phyloP scores from a whole-genome alignment of 2,329 filamentous ascomycete species.

The Myotisia sp. region DNA sequence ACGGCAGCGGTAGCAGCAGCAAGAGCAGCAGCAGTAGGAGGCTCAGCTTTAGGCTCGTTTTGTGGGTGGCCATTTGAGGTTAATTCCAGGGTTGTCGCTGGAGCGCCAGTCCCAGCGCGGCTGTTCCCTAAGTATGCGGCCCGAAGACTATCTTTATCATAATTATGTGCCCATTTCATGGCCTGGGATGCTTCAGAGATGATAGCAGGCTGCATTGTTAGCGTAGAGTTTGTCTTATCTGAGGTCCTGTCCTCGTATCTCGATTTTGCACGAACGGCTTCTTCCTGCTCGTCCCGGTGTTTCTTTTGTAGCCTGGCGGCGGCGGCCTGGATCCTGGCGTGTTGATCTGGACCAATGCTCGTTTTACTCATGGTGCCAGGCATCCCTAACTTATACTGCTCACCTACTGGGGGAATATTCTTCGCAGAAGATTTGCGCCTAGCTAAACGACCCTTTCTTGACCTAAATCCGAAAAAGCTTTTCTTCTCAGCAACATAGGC shows the following conservation, averaged over 20 bases:
- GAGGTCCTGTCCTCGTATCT: constrained; percentile 39
- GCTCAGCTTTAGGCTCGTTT: neutral
- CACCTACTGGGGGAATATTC: constrained; percentile 35
- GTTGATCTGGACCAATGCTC: constrained; percentile 78
- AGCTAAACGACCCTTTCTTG: constrained; percentile 53
- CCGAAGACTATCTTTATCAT: constrained; percentile 77
- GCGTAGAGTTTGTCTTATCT: constrained; percentile 71
- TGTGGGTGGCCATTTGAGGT: constrained; percentile 25
- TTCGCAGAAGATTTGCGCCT: constrained; percentile 60
- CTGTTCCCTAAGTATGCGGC: constrained; percentile 70
- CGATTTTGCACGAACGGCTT: constrained; percentile 40
- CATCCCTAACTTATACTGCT: constrained; percentile 38
- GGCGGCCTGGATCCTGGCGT: constrained; percentile 83
- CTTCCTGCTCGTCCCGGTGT: constrained; percentile 41
- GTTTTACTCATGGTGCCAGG: constrained; percentile 54
- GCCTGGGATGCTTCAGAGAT: constrained; percentile 78
- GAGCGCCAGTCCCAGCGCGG: constrained; percentile 54
- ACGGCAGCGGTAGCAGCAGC: neutral
- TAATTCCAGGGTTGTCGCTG: constrained; percentile 31
- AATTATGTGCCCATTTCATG: constrained; percentile 92
- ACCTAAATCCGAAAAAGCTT: constrained; percentile 68
- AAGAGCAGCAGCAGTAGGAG: neutral
- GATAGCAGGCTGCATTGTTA: constrained; percentile 75
- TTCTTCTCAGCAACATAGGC: constrained; percentile 95
- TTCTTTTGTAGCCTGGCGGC: constrained; percentile 67